Conservation (phyloP, 2,329 filamentous ascomycete species). For the Penicillium decumbens region DNA sequence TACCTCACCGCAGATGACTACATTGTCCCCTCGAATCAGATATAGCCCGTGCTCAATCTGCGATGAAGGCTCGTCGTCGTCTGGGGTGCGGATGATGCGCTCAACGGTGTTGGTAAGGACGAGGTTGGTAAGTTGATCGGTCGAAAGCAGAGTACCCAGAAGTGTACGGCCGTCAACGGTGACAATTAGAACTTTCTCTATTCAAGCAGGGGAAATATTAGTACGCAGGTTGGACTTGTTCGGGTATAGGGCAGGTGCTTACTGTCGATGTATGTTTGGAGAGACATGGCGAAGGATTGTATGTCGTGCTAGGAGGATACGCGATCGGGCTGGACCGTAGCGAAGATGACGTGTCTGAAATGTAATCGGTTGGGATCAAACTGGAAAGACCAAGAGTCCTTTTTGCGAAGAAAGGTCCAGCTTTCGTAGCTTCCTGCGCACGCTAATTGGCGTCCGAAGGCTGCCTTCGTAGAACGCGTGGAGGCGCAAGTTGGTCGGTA, state of each 20-base stretch:
- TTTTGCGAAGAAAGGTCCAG: not conserved
- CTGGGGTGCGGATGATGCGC: conserved; percentile 79
- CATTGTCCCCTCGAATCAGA: conserved; percentile 89
- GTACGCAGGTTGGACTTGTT: not conserved
- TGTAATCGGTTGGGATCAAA: not conserved
- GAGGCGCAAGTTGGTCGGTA: not conserved
- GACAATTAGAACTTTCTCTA: conserved; percentile 87
- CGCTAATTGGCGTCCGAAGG: not conserved
- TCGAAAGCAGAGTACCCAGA: conserved; percentile 75
- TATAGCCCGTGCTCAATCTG: conserved; percentile 83
- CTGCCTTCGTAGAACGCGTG: not conserved
- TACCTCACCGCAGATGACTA: conserved; percentile 81
- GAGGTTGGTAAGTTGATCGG: conserved; percentile 88
- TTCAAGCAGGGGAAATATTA: not conserved
- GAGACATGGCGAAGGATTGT: conserved; percentile 45
- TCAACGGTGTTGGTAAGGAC: conserved; percentile 80
- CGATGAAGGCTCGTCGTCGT: conserved; percentile 75
- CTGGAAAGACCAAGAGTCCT: not conserved
- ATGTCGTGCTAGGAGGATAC: not conserved
- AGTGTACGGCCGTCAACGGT: conserved; percentile 88
- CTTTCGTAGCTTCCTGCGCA: conserved; percentile 2
- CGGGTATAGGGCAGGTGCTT: conserved; percentile 21
- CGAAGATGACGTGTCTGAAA: not conserved
- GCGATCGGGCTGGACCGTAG: not conserved
- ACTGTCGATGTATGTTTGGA: conserved; percentile 53